Base-by-base conservation (phyloP, 768 basidiomycete species). In the Tylopilus plumbeoviolaceoides region DNA sequence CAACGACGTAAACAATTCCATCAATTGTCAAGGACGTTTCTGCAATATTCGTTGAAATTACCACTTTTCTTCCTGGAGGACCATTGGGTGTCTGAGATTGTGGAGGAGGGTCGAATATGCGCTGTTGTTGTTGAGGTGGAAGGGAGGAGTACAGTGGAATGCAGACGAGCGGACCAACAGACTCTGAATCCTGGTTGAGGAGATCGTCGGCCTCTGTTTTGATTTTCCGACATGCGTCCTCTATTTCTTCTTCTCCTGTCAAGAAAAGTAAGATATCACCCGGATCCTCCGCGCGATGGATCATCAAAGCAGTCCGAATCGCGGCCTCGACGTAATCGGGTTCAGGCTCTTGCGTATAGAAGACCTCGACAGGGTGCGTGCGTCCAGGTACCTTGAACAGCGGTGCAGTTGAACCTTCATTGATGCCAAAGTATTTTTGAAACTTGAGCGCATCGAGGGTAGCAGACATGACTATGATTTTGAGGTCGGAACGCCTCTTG, bases 1-100 rank as follows among this genome's bases (percentile, higher is more conserved):
- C 95, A 43, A 98, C 94, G 52, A 98, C 95, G 62, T 98, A 99
- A n/a, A 99, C 95, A 62, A 99, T 98, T 20, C 95, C 95, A 60
- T 99, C 95, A 53, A 99, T 98, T 3, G 95, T 99, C 40, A 98
- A 73, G 2, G 93, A 95, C 2, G 95, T 98, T 71, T 99, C 95
- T 4, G 97, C 97, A 53, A 98, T 93, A 66, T 98, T 99, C 27
- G 95, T 99, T 9, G 94, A 91, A 1, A 99, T 77, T 30, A 99
- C 89, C 41, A 98, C 81, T 69, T 99, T 99, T 54, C 95, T 82
- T 0, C 95, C 95, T 0, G 88, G 85, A 0, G 92, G 87, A 1
- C 92, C 87, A 46, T 75, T 83, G 0, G 80, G 67, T 0, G 70
- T 74, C 3, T 78, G 74, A 0, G 92, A 67, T 5, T 75, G 59